Base-by-base conservation (phyloP, 805 yeast genomes). In the Saturnispora mendoncae region DNA sequence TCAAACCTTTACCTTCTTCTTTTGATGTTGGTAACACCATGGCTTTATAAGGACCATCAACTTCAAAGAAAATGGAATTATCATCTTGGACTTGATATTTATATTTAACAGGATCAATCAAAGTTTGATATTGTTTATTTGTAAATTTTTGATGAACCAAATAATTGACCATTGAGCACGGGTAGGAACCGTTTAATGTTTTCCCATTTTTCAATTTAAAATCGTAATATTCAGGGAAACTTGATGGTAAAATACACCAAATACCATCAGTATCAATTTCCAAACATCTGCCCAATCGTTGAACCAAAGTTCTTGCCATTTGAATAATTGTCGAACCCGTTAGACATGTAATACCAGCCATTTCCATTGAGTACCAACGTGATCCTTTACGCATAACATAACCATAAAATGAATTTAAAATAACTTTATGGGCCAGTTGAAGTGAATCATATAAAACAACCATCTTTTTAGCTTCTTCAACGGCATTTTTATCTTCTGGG, bases 361-460 rank as follows among this genome's bases (percentile, higher is more conserved):
- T 92, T 61, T 92, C 98, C 92, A 92, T 87, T 0, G 98, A 92
- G 55, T 88, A 92, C 99, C 99, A 92, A 46, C 99, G 72, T 0
- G 98, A 92, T 30, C 98, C 99, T 55, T 92, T 92, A 62, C 99
- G 76, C 98, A 92, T 92, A 12, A 92, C 98, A 55, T 92, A 92
- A 38, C 99, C 99, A 54, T 92, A 92, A 58, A 92, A 92, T 0
- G 97, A 90, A 56, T 92, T 92, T 54, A 92, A 70, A 64, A 92
- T 92, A 56, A 90, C 97, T 56, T 92, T 92, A 60, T 92, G 97
- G 0, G 98, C 98, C 49, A 92, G 70, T 63, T 92, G 99, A 52
- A 92, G 67, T 2, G 98, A 90, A 57, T 92, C 98, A 58, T 88
- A 92, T 38, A 92, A 68, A 29, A 92, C 85, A 19, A 86, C 83